Evolutionary conservation across 2,329 filamentous ascomycete species (phyloP).

Genomic region (Lomentospora prolificans): DNA sequence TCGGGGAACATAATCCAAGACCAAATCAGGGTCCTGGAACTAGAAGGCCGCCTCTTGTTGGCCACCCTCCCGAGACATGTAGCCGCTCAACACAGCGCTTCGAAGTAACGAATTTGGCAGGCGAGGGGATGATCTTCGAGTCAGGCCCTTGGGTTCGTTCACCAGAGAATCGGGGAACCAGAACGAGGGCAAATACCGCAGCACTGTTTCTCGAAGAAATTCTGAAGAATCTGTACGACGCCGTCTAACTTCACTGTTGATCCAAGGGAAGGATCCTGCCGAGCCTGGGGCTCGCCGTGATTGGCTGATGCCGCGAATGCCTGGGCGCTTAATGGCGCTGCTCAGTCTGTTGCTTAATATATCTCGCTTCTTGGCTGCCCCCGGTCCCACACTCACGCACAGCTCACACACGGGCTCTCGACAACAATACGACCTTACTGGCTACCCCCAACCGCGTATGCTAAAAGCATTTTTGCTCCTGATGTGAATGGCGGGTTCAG

Average conservation of each 20-base stretch:
- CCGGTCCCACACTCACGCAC: background rate
- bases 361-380: background rate
- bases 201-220: background rate
- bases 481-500: no score
- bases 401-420: background rate
- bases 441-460: background rate
- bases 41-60: background rate
- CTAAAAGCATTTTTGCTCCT: no score
- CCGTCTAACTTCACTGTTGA: no score
- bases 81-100: background rate
- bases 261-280: background rate
- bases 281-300: background rate
- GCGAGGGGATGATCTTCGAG: background rate
- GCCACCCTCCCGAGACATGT: background rate
- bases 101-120: background rate
- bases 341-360: conserved; percentile 1
- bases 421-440: background rate
- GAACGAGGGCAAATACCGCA: background rate
- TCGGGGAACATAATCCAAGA: background rate
- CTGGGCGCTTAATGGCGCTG: background rate
- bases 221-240: background rate
- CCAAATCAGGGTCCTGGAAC: background rate
- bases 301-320: background rate
- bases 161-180: background rate
- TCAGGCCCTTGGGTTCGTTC: background rate